phyloP scores from a whole-genome alignment of 371 early-diverging fungal species.

The Lichtheimia ramosa region DNA sequence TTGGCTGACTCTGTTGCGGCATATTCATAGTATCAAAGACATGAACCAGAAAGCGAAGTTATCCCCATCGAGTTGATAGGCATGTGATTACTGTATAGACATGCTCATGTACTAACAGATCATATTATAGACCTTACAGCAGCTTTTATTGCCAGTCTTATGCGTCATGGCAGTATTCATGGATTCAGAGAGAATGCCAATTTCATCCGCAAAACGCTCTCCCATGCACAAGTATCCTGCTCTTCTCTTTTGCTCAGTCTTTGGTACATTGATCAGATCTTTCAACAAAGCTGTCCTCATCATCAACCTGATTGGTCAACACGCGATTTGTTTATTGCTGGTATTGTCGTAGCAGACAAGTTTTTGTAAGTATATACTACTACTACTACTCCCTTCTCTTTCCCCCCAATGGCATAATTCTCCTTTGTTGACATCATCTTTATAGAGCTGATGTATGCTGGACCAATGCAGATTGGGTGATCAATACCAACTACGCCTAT shows the following conservation, averaged over 20 bases:
- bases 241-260: conserved; percentile 53
- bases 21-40: not conserved
- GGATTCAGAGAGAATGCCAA: conserved; percentile 32
- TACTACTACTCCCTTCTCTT: not conserved
- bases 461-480: conserved; percentile 62
- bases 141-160: conserved; percentile 47
- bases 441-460: conserved; percentile 54
- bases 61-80: conserved; percentile 58
- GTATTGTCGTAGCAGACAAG: conserved; percentile 43
- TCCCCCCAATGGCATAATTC: not conserved
- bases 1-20: not conserved
- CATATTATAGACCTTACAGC: conserved; percentile 50
- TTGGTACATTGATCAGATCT: conserved; percentile 53
- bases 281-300: conserved; percentile 13
- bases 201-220: conserved; percentile 52
- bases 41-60: conserved; percentile 1
- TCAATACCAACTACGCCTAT: conserved; percentile 50
- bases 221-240: conserved; percentile 54
- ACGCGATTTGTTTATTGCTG: conserved; percentile 34
- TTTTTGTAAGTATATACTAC: conserved; percentile 24
- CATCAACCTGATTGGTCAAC: conserved; percentile 32
- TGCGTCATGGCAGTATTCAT: conserved; percentile 10
- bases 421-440: conserved; percentile 30
- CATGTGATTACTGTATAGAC: conserved; percentile 12
- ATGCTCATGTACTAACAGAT: not conserved